Evolutionary conservation across 768 basidiomycete species (phyloP).

Genomic region (Postia placenta): DNA sequence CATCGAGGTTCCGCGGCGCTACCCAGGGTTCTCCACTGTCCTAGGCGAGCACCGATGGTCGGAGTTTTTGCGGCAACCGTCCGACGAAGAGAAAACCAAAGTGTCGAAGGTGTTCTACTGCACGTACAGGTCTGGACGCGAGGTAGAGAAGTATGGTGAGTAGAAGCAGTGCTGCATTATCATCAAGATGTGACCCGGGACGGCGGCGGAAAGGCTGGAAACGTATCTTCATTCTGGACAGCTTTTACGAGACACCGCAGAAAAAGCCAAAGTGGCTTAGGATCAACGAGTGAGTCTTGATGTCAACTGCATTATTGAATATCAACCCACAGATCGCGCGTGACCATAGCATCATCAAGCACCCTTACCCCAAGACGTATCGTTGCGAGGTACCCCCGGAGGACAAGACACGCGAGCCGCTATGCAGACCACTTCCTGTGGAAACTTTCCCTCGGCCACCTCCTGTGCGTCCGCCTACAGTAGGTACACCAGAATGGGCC

Average conservation of each 20-base stretch:
- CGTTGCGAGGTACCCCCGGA: slow-evolving; percentile 35
- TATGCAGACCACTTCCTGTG: slow-evolving; percentile 41
- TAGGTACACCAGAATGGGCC: slow-evolving; percentile 16
- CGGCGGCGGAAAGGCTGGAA: slow-evolving; percentile 36
- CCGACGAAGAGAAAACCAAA: slow-evolving; percentile 21
- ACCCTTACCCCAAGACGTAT: slow-evolving; percentile 34
- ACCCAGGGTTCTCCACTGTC: slow-evolving; percentile 26
- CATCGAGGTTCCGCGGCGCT: slow-evolving; percentile 32
- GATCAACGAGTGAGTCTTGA: slow-evolving; percentile 22
- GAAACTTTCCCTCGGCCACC: slow-evolving; percentile 21
- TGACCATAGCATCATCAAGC: slow-evolving; percentile 24
- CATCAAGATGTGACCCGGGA: neutral
- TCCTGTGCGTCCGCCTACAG: slow-evolving; percentile 23
- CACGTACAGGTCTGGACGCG: slow-evolving; percentile 28
- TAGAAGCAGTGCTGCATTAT: no score
- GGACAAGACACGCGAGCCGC: slow-evolving; percentile 29
- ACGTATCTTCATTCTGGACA: slow-evolving; percentile 35
- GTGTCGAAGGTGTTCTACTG: slow-evolving; percentile 36
- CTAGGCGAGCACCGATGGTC: slow-evolving; percentile 40
- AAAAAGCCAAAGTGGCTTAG: slow-evolving; percentile 12
- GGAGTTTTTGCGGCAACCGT: slow-evolving; percentile 29
- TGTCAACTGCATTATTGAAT: no score
- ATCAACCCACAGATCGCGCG: no score
- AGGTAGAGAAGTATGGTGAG: slow-evolving; percentile 41
- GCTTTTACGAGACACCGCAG: slow-evolving; percentile 31